phyloP scores from a whole-genome alignment of 2,329 filamentous ascomycete species.

The Cercospora sesami region DNA sequence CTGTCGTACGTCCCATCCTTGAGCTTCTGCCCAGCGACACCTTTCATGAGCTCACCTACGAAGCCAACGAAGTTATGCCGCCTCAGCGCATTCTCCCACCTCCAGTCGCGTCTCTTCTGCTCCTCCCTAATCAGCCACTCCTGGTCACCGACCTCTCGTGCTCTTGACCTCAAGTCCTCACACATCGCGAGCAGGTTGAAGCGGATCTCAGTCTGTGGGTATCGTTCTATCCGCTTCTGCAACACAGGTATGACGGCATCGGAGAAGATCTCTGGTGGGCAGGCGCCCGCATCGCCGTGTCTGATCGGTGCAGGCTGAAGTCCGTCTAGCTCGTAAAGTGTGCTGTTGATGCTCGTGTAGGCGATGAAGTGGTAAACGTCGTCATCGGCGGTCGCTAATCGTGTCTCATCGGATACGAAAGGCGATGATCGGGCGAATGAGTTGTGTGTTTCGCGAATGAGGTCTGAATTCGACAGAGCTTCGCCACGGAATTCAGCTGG shows the following conservation, averaged over 20 bases:
- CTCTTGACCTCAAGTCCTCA: conserved; percentile 73
- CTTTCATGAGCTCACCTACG: conserved; percentile 84
- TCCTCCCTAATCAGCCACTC: conserved; percentile 79
- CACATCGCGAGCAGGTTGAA: conserved; percentile 97
- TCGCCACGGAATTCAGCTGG: conserved; percentile 68
- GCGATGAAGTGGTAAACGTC: conserved; percentile 98
- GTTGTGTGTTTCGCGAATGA: conserved; percentile 71
- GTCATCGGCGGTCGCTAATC: conserved; percentile 69
- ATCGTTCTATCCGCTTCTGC: conserved; percentile 77
- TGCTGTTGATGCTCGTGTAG: conserved; percentile 78
- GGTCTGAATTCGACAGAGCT: conserved; percentile 65
- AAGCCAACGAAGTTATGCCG: conserved; percentile 97
- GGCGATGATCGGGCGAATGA: conserved; percentile 85
- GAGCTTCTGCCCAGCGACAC: conserved; percentile 74
- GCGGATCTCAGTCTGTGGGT: conserved; percentile 82
- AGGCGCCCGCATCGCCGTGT: conserved; percentile 71
- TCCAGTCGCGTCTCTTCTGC: conserved; percentile 80
- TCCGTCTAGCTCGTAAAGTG: conserved; percentile 91
- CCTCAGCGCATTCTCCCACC: conserved; percentile 90
- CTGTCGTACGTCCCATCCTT: conserved; percentile 65
- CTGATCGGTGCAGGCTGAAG: conserved; percentile 89
- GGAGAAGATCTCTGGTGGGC: conserved; percentile 70
- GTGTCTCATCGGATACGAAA: conserved; percentile 87
- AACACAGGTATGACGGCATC: conserved; percentile 82
- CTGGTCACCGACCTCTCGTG: conserved; percentile 76